Evolutionary conservation across 2,329 filamentous ascomycete genomes (phyloP).

Genomic region (Neonectria coccinea): DNA sequence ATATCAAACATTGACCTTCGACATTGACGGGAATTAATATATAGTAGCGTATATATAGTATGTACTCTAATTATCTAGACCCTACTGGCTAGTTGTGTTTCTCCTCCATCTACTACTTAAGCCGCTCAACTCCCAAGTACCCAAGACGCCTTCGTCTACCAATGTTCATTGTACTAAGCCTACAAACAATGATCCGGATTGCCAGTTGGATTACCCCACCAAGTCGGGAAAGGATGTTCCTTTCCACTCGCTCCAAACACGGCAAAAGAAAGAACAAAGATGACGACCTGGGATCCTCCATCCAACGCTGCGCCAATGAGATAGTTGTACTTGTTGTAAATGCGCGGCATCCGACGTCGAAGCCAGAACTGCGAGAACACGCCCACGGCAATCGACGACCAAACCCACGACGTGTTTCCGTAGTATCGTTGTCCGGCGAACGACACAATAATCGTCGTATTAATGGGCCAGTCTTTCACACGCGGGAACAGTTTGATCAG

Average conservation of each 20-base stretch:
- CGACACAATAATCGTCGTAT: slow-evolving; percentile 52
- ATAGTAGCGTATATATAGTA: not conserved
- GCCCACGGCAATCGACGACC: slow-evolving; percentile 49
- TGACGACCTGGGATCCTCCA: slow-evolving; percentile 44
- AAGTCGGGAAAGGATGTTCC: slow-evolving; percentile 33
- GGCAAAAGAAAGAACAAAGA: slow-evolving; percentile 46
- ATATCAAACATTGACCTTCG: not conserved
- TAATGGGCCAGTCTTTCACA: not conserved
- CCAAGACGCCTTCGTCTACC: too few relatives aligned
- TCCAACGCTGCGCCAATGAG: slow-evolving; percentile 44
- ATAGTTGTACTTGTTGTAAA: slow-evolving; percentile 47
- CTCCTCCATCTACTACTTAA: too few relatives aligned
- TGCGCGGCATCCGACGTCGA: slow-evolving; percentile 36
- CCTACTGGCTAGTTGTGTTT: not conserved
- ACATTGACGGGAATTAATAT: not conserved
- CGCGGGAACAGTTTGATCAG: slow-evolving; percentile 43
- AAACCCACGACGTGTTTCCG: slow-evolving; percentile 53
- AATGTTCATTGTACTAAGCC: not conserved
- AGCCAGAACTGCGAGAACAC: slow-evolving; percentile 47
- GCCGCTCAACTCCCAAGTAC: too few relatives aligned
- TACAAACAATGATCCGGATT: slow-evolving; percentile 5
- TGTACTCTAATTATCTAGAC: not conserved
- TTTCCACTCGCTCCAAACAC: slow-evolving; percentile 42
- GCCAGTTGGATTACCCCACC: slow-evolving; percentile 1
- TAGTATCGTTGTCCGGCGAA: slow-evolving; percentile 55